These are phyloP conservation scores for Aleurites moluccanus DNA, from an alignment of 441 rosid genomes.

Conservation along the genomic window DNA sequence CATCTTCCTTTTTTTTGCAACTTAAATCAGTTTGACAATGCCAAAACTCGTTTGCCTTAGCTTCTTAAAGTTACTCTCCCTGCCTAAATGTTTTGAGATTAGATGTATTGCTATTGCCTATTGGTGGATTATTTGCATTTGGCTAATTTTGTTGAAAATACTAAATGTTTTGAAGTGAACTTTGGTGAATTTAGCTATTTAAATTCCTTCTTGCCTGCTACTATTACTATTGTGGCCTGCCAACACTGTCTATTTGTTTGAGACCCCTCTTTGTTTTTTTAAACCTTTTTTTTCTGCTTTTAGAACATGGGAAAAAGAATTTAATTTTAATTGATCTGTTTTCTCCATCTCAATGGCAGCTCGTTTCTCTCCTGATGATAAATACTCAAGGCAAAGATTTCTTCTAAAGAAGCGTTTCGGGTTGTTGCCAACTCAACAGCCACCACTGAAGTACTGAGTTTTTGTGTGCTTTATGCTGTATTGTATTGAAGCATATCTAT, in stretches of 20 bases:
- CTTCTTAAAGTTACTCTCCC: no score
- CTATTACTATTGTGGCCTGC: background rate
- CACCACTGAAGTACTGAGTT: conserved; percentile 70
- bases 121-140: no score
- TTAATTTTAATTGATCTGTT: background rate
- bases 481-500: background rate
- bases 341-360: conserved; percentile 44
- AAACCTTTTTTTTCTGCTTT: background rate
- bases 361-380: conserved; percentile 96
- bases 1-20: no score
- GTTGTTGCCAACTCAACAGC: conserved; percentile 75
- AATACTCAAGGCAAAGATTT: conserved; percentile 86
- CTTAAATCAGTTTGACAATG: no score
- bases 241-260: background rate
- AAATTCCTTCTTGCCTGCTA: background rate
- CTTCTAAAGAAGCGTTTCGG: conserved; percentile 89
- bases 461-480: conserved; percentile 1
- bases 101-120: no score
- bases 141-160: no score
- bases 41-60: no score
- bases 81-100: no score
- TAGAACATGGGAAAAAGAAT: background rate
- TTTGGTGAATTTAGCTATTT: background rate
- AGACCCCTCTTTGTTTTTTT: background rate
- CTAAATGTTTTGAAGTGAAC: no score